Base-by-base conservation (phyloP, 352 stramenopile species). In the Thalassiosira hispida region DNA sequence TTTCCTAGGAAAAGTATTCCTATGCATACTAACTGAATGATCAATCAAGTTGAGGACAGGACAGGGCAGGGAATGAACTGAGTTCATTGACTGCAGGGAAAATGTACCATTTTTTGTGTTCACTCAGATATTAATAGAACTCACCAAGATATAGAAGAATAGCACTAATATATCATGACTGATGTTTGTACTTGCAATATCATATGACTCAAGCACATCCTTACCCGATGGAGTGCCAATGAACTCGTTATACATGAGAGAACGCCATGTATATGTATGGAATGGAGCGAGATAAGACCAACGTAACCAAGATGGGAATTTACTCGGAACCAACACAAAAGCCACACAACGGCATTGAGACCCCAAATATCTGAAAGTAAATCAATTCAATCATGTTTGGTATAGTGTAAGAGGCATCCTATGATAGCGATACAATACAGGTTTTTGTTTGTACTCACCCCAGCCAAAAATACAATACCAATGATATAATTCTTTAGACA, bases 191-290 rank as follows among this genome's bases (percentile, higher is more conserved):
- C 85, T 63, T 31, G 81, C 72, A 75, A 91, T 91, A 63, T 89
- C 81, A 74, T 84, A 91, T 16, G 71, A 77, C 49, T 68, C 14
- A 5, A 91, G 35, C 2, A 91, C 75, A 35, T 70, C 47, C 11
- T 73, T 70, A 27, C 84, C 81, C 9, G 64, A 79, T 29, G 35
- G 16, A 64, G 63, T n/a, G 25, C 70, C 56, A 22, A 31, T 23
- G 62, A 89, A 90, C 46, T 90, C 84, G 42, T 70, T 83, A 35
- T 79, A 76, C 81, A 90, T 89, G 35, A 90, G 81, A 23, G 77
- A 81, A 18, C 84, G 56, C 52, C 76, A 90, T 5, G 73, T 72
- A 27, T 87, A 90, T n/a, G 84, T 89, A 55, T 90, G 78, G 57
- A 91, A 89, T 27, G 70, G 65, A 51, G 81, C 16, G 76, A 57